These are phyloP conservation scores for Rhizophora mangle DNA, from an alignment of 345 rosid species.

Conservation along the genomic window DNA sequence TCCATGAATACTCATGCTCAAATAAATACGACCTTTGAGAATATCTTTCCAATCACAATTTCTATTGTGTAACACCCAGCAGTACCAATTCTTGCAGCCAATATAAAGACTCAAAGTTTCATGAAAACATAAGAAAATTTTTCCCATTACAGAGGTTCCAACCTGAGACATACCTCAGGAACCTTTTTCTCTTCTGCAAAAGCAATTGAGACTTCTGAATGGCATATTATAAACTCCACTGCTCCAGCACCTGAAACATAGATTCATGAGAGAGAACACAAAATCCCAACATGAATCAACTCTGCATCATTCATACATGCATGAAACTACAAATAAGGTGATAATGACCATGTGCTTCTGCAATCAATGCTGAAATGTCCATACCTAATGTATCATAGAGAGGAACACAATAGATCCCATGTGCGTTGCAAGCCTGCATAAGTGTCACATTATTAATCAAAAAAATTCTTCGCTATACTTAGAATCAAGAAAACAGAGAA, in stretches of 20 bases:
- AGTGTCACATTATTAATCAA: constrained; percentile 15
- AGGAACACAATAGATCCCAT: constrained; percentile 94
- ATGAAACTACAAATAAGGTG: neutral
- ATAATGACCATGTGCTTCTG: neutral
- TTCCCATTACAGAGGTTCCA: neutral
- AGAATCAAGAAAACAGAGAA: neutral
- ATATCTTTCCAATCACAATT: neutral
- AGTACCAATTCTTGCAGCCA: neutral
- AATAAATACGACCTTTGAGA: neutral
- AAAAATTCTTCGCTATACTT: neutral
- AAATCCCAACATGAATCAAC: neutral
- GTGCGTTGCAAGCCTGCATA: constrained; percentile 97
- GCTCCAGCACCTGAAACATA: constrained; percentile 79
- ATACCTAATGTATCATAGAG: constrained; percentile 94
- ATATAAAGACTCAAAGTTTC: neutral
- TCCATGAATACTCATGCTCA: neutral
- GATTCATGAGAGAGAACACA: constrained; percentile 4
- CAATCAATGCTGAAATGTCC: constrained; percentile 6
- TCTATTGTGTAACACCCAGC: neutral
- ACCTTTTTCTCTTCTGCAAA: constrained; percentile 90
- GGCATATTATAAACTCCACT: constrained; percentile 78
- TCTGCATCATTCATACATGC: neutral
- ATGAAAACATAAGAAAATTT: neutral
- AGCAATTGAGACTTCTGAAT: constrained; percentile 82
- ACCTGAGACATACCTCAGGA: constrained; percentile 56